A percentile compares a stretch with the other conserved stretches of the same genome.
These are phyloP conservation scores for Ganoderma resinaceum DNA, from an alignment of 1,284 basidiomycete genomes.

Conservation along the genomic window DNA sequence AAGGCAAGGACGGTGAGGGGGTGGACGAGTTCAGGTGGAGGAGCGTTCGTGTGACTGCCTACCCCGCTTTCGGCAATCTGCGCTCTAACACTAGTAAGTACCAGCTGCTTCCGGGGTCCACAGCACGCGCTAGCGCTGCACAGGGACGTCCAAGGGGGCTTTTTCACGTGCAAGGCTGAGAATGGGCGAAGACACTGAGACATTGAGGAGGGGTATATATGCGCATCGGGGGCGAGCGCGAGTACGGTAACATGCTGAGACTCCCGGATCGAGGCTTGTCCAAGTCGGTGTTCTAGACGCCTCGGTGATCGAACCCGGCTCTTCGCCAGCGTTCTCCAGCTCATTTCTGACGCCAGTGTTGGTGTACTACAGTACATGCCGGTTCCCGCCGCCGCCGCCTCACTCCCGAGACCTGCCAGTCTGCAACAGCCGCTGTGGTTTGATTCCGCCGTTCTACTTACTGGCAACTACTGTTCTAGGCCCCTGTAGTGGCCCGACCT, in stretches of 20 bases:
- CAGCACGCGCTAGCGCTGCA: background rate
- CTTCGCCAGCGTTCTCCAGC: too few species aligned
- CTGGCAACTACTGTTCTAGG: background rate
- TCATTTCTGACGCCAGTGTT: too few species aligned
- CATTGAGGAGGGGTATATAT: background rate
- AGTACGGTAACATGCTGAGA: background rate
- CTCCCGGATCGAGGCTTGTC: background rate
- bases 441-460: background rate
- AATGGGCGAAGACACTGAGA: background rate
- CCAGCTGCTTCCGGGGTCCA: background rate
- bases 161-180: background rate
- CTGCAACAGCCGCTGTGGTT: background rate
- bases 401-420: background rate
- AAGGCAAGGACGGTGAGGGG: background rate
- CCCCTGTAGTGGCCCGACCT: background rate
- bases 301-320: background rate
- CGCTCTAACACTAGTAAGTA: slow-evolving; percentile 6
- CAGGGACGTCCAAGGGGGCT: background rate
- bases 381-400: background rate
- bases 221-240: background rate
- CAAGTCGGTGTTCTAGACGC: background rate
- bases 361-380: background rate
- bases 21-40: slow-evolving; percentile 2
- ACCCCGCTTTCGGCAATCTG: slow-evolving; percentile 31
- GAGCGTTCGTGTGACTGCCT: slow-evolving; percentile 28